Base-by-base conservation (phyloP, 2,329 filamentous ascomycete species). In the Pseudogymnoascus sp. region DNA sequence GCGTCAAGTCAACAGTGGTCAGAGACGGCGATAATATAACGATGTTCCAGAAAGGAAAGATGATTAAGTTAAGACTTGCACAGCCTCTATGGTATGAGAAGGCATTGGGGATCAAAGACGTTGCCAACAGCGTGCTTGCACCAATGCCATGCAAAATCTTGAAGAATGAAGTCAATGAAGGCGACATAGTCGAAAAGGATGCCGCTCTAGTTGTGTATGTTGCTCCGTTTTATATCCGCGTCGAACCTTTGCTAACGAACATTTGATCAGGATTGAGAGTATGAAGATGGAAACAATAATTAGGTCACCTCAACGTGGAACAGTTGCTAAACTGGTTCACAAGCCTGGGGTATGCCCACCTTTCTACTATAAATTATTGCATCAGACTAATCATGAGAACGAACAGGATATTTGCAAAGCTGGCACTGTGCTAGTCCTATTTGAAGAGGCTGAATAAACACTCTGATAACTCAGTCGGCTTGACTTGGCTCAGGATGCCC, bases 61-160 rank as follows among this genome's bases (percentile, higher is more conserved):
- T 85, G 75, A 83, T 81, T 5, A 80, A 86, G 63, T 72, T 87
- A 25, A 73, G 74, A 8, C 74, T 87, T n/a, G 71, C 81, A 39
- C 75, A 76, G 15, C 91, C 93, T 0, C 78, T 79, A 47, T 99
- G 92, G 91, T 88, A 89, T 62, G 89, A 91, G 68, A 93, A 95
- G 75, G 91, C 91, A 0, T 79, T 97, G 6, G 92, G 93, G 0
- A 77, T 89, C 64, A 92, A 90, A 72, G 90, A 96, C 70, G 82
- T 82, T 0, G 80, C 86, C 6, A 92, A 93, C 63, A 94, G 88
- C 60, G 91, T 97, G 1, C 80, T 90, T 22, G 91, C 94, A 20
- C 94, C 94, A 0, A 99, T 99, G 94, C 94, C 94, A 1, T 97
- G 94, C 76, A 97, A 97, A 77, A 88, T 99, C 25, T 76, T 99